Conservation (phyloP, 306 rosid species). For the Gynostemma pentaphyllum region DNA sequence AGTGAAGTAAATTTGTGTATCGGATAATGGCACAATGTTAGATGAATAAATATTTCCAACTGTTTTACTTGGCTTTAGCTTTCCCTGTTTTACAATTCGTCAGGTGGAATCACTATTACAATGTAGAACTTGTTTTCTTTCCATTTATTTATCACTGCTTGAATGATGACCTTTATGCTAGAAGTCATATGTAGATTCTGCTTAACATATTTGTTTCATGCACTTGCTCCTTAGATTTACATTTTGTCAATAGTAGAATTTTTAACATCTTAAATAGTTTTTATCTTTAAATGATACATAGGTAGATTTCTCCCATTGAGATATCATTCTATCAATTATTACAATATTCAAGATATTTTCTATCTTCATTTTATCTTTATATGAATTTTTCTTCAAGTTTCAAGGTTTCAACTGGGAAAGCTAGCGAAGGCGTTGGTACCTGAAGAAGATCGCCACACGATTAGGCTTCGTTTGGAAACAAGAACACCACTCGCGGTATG, state of each 20-base stretch:
- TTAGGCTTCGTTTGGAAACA: no score
- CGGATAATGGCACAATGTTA: background rate
- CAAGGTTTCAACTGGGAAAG: constrained; percentile 87
- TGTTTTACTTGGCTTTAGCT: background rate
- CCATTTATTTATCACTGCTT: background rate
- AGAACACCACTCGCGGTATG: no score
- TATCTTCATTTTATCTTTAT: constrained; percentile 13
- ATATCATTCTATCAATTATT: background rate
- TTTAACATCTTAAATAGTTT: background rate
- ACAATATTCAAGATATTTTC: background rate
- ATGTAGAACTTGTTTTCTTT: background rate
- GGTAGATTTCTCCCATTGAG: background rate
- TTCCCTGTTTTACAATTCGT: background rate
- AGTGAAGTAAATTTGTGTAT: background rate
- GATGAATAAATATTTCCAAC: background rate
- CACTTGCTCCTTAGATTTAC: background rate
- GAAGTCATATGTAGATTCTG: background rate
- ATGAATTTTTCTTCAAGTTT: constrained; percentile 28
- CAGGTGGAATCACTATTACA: background rate
- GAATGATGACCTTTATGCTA: background rate
- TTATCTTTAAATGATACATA: background rate
- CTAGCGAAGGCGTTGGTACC: constrained; percentile 75
- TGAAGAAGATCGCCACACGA: no score
- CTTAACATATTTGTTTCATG: background rate
- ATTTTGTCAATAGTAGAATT: background rate